Base-by-base conservation (phyloP, 306 rosid genomes). In the Pterocarpus santalinus region DNA sequence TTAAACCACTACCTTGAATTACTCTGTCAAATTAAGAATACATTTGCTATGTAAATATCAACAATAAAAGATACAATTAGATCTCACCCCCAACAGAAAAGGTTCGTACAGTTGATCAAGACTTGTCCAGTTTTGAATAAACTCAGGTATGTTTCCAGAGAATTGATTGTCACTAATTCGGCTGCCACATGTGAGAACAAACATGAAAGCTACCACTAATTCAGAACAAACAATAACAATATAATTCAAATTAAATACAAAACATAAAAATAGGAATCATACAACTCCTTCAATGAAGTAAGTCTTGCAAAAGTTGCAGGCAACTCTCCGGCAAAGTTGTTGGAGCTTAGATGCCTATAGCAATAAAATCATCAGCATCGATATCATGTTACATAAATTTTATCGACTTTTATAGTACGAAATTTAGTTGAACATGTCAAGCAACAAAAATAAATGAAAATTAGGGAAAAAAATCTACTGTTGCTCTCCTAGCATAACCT, bases 1-100 rank as follows among this genome's bases (percentile, higher is more conserved):
- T 90, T 83, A 92, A 83, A 41, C 92, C 92, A 76, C 89, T 86
- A 6, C 86, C 97, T 56, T 87, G 93, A 76, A 90, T 85, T 7
- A 4, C 7, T 22, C 97, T 89, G 88, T 69, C 71, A 73, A 43
- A 56, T 65, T 33, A 33, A 72, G 69, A 82, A 67, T 4, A 69
- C 55, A 30, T 69, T 76, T 35, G 28, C 11, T 34, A 75, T 62
- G 38, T 46, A 44, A 64, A 44, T 7, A 44, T 82, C 28, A 81
- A 47, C 5, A 34, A 16, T 51, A 22, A 39, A 68, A 80, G 28
- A 58, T 52, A n/a, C 33, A 67, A 36, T 30, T 46, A 66, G 34
- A 51, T 47, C 14, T 7, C 64, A 63, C 5, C 2, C 4, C 58
- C 2, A 56, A 38, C 11, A 34, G 12, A 33, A 5, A 51, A 16